Conservation (phyloP, 164 flowering plant species). For the Houttuynia cordata region DNA sequence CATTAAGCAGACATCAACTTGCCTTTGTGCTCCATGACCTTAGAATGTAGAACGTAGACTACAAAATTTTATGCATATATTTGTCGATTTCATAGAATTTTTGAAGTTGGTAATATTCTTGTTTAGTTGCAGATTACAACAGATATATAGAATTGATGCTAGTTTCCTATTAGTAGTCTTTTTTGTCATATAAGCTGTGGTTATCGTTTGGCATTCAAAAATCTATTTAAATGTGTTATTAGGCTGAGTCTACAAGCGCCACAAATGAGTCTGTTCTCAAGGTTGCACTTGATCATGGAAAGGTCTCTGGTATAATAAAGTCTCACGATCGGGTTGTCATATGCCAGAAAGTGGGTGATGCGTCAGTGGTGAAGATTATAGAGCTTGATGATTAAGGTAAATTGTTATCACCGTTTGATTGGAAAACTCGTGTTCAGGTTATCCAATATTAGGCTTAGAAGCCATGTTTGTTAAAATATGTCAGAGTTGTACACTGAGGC, state of each 20-base stretch:
- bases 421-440: not conserved
- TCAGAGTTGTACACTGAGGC: too few species aligned
- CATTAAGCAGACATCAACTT: too few species aligned
- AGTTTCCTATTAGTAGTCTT: too few species aligned
- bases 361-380: conserved; percentile 82
- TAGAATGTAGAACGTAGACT: too few species aligned
- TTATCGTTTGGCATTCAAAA: not conserved
- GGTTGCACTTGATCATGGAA: conserved; percentile 87
- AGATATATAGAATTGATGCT: too few species aligned
- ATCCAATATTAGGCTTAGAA: too few species aligned
- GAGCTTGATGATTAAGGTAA: conserved; percentile 76
- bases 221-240: not conserved
- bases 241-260: conserved; percentile 79
- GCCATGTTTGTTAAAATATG: too few species aligned
- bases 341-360: conserved; percentile 93
- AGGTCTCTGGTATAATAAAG: conserved; percentile 60
- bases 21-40: too few species aligned
- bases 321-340: conserved; percentile 88
- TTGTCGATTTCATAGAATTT: too few species aligned
- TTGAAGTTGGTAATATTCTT: too few species aligned
- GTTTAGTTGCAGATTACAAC: too few species aligned
- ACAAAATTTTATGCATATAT: too few species aligned
- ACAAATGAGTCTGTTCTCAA: conserved; percentile 84
- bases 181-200: not conserved
- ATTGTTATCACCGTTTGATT: not conserved